Conservation (phyloP, 768 basidiomycete genomes). For the Naematelia aurantialba region DNA sequence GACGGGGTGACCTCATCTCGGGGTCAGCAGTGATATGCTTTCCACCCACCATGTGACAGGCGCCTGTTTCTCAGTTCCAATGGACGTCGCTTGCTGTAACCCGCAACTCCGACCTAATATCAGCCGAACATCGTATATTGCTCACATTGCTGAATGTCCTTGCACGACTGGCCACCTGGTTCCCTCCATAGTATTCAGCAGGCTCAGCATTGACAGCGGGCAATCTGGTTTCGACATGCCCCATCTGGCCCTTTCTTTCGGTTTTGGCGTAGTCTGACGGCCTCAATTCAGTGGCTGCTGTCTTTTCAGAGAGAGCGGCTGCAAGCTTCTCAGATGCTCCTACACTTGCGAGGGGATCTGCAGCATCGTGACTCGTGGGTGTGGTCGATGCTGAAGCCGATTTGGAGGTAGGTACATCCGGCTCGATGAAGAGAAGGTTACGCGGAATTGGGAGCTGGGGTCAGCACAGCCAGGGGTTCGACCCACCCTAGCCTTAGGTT, state of each 20-base stretch:
- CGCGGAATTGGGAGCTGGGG: constrained; percentile 43
- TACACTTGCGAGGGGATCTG: constrained; percentile 16
- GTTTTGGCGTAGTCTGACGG: constrained; percentile 1
- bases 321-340: not conserved
- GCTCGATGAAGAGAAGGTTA: constrained; percentile 49
- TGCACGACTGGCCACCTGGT: constrained; percentile 72
- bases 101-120: constrained; percentile 65
- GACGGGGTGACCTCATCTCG: constrained; percentile 71
- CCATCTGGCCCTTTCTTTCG: constrained; percentile 25
- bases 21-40: not conserved
- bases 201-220: constrained; percentile 63
- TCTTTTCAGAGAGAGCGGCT: not conserved
- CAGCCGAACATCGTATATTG: not conserved
- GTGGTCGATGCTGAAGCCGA: constrained; percentile 29
- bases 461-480: constrained; percentile 1
- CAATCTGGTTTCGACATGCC: constrained; percentile 23
- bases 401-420: constrained; percentile 36
- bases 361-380: constrained; percentile 17
- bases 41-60: constrained; percentile 67
- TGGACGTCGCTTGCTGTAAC: constrained; percentile 65
- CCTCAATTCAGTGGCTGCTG: constrained; percentile 4
- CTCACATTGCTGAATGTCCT: constrained; percentile 84
- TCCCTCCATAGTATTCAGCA: constrained; percentile 75
- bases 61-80: constrained; percentile 73
- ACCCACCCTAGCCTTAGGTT: constrained; percentile 17